A percentile compares a stretch with the other conserved stretches of the same genome.
phyloP scores from a whole-genome alignment of 1,284 basidiomycete species.

The Phenoliferia sp. region DNA sequence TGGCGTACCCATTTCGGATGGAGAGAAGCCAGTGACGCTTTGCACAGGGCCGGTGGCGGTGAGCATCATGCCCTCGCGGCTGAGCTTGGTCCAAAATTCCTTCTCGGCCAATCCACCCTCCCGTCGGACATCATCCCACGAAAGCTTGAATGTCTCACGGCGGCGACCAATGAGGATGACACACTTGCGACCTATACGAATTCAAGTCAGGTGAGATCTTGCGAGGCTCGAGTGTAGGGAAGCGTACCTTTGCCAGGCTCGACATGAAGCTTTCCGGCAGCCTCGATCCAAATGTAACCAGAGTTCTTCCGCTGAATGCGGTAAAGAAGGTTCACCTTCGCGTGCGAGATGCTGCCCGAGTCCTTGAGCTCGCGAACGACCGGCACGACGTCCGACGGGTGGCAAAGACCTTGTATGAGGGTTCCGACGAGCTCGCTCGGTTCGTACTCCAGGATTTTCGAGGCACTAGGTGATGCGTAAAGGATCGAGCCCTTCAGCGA shows the following conservation, averaged over 20 bases:
- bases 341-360: constrained; percentile 41
- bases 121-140: constrained; percentile 50
- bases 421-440: constrained; percentile 74
- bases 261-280: constrained; percentile 67
- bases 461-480: constrained; percentile 80
- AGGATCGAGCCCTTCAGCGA: constrained; percentile 90
- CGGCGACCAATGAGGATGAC: constrained; percentile 75
- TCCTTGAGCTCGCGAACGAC: constrained; percentile 92
- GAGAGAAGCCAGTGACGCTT: constrained; percentile 22
- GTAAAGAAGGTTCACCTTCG: constrained; percentile 68
- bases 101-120: constrained; percentile 35
- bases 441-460: constrained; percentile 68
- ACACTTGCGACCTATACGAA: constrained; percentile 60
- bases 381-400: constrained; percentile 83
- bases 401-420: constrained; percentile 70
- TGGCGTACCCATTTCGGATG: constrained; percentile 12
- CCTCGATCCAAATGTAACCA: constrained; percentile 78
- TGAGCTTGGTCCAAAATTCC: constrained; percentile 36
- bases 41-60: constrained; percentile 28
- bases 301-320: constrained; percentile 62
- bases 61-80: constrained; percentile 31
- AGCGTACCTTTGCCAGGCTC: background rate
- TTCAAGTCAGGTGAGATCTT: background rate
- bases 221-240: background rate
- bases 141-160: constrained; percentile 59